Evolutionary conservation across 768 basidiomycete genomes (phyloP).

Genomic region (Leccinum rimulosum): DNA sequence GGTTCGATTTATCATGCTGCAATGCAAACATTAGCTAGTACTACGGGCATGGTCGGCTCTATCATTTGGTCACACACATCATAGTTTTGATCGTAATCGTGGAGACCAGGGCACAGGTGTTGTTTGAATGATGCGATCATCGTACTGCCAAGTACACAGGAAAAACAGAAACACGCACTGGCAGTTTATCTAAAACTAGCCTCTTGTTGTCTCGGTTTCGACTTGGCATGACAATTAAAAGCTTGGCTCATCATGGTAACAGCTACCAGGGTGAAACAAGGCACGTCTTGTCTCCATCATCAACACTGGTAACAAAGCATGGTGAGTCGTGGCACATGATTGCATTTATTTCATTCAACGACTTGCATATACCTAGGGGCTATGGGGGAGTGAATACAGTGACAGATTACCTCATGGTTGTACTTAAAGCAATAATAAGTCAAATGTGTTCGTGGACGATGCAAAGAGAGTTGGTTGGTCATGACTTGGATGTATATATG

Average conservation of each 20-base stretch:
- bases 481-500: conserved; percentile 22
- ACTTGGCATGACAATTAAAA: not conserved
- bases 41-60: too few species aligned
- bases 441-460: conserved; percentile 16
- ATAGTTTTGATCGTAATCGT: not conserved
- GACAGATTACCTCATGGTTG: conserved; percentile 24
- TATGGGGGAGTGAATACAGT: conserved; percentile 19
- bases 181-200: not conserved
- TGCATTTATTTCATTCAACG: conserved; percentile 14
- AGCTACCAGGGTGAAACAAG: not conserved
- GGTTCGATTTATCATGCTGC: too few species aligned
- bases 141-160: not conserved
- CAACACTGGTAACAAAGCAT: not conserved
- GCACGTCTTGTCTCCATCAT: not conserved
- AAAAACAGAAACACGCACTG: not conserved
- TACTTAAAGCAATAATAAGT: conserved; percentile 20
- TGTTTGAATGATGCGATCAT: not conserved
- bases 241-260: not conserved
- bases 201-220: not conserved
- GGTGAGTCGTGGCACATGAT: not conserved
- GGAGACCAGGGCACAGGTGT: not conserved
- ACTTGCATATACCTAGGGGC: conserved; percentile 13
- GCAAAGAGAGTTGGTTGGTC: conserved; percentile 12
- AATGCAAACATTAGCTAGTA: too few species aligned
- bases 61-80: not conserved